A percentile compares a stretch with the other conserved stretches of the same genome.
phyloP scores from a whole-genome alignment of 176 grass and related monocot genomes.

The Carex parvula region DNA sequence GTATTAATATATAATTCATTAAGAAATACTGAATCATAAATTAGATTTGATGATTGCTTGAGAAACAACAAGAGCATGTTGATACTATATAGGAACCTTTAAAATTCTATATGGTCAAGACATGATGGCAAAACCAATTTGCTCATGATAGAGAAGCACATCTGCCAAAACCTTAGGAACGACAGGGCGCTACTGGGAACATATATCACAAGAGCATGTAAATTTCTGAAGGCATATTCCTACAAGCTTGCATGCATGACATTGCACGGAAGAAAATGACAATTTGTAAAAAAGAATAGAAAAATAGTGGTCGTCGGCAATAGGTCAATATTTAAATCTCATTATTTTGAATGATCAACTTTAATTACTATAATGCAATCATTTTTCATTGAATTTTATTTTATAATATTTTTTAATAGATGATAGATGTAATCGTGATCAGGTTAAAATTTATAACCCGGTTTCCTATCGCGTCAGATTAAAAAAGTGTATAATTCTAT shows the following conservation, averaged over 20 bases:
- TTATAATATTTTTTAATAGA: too few species aligned
- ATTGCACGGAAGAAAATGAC: background rate
- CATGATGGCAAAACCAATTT: background rate
- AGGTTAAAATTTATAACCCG: too few species aligned
- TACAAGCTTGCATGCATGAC: background rate
- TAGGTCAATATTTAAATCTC: background rate
- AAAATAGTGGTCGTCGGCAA: background rate
- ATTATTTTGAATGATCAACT: too few species aligned
- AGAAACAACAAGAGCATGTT: background rate
- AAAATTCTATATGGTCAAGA: background rate
- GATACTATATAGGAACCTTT: background rate
- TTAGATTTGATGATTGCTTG: background rate
- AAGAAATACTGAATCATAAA: background rate
- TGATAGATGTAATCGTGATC: too few species aligned
- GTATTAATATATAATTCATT: too few species aligned
- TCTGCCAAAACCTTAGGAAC: background rate
- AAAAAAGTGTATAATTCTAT: too few species aligned
- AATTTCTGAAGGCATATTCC: background rate
- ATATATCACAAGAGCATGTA: conserved; percentile 17
- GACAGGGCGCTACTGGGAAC: background rate
- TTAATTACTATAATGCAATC: too few species aligned
- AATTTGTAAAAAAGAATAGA: background rate
- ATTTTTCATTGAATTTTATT: too few species aligned
- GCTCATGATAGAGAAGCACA: background rate
- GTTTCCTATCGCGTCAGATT: too few species aligned